These are phyloP conservation scores for Amauroascus niger DNA, from an alignment of 2,329 filamentous ascomycete genomes.

Conservation along the genomic window DNA sequence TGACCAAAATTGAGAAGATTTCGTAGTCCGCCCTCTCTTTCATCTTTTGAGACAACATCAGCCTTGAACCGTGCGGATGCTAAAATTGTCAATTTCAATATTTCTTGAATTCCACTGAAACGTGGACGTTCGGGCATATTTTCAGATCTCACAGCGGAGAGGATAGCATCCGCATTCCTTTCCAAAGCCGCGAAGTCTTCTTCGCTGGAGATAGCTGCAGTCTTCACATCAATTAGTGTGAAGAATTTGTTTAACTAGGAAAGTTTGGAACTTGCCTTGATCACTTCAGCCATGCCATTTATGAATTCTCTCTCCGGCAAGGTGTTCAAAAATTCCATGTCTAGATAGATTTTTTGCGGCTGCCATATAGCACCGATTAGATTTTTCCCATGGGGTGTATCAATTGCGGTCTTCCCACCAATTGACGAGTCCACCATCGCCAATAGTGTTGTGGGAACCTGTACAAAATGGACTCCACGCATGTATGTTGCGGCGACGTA, in stretches of 20 bases:
- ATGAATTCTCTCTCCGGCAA: conserved; percentile 86
- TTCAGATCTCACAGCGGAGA: conserved; percentile 59
- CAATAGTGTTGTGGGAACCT: conserved; percentile 88
- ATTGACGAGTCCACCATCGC: conserved; percentile 99
- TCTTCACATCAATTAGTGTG: conserved; percentile 38
- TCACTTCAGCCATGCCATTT: conserved; percentile 97
- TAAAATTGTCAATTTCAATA: conserved; percentile 69
- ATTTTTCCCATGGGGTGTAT: conserved; percentile 93
- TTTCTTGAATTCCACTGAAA: conserved; percentile 59
- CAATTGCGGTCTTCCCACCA: conserved; percentile 95
- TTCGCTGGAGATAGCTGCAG: conserved; percentile 91
- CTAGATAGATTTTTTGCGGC: conserved; percentile 85
- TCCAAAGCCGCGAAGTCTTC: conserved; percentile 76
- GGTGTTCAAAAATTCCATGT: conserved; percentile 82
- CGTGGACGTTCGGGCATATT: conserved; percentile 48
- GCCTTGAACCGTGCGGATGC: conserved; percentile 92
- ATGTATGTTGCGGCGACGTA: conserved; percentile 98
- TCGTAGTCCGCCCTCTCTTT: conserved; percentile 83
- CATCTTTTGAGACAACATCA: conserved; percentile 84
- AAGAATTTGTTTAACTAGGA: not conserved
- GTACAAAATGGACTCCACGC: conserved; percentile 90
- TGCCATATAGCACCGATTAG: conserved; percentile 95
- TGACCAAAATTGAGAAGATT: conserved; percentile 97
- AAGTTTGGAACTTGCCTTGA: conserved; percentile 51
- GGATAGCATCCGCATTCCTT: conserved; percentile 65